These are phyloP conservation scores for Penicillium sp. DNA, from an alignment of 2,329 filamentous ascomycete species.

Conservation along the genomic window DNA sequence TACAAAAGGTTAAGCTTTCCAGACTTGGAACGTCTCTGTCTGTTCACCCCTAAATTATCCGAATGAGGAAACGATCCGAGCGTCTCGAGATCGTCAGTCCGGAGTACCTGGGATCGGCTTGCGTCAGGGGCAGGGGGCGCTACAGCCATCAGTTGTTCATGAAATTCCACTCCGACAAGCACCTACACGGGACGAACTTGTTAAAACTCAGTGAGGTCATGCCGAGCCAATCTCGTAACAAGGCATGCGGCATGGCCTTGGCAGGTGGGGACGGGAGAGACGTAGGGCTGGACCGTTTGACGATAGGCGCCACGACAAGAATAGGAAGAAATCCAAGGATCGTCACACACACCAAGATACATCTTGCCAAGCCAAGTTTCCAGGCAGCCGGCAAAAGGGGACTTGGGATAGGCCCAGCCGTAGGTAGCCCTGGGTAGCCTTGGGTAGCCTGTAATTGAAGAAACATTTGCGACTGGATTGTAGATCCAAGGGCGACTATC, in stretches of 20 bases:
- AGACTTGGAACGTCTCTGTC: background rate
- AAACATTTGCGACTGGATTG: background rate
- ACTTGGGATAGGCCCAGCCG: conserved; percentile 12
- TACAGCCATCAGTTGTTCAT: background rate
- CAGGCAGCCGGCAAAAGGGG: conserved; percentile 24
- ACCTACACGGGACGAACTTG: background rate
- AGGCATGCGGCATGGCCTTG: conserved; percentile 12
- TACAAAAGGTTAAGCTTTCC: background rate
- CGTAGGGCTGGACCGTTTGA: conserved; percentile 21
- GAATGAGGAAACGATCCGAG: background rate
- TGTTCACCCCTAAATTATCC: background rate
- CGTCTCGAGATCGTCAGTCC: background rate
- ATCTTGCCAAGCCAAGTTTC: conserved; percentile 7
- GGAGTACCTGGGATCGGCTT: background rate
- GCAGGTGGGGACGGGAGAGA: conserved; percentile 15
- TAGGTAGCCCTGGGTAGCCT: too few relatives aligned
- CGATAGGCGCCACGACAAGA: conserved; percentile 7
- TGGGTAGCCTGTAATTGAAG: background rate
- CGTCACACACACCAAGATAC: conserved; percentile 1
- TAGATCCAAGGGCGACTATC: background rate
- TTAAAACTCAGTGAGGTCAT: conserved; percentile 1
- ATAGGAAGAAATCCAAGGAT: background rate
- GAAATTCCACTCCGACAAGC: background rate
- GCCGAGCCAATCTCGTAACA: conserved; percentile 4
- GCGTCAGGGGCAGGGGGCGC: background rate